Percentiles rank a stretch among this genome's conserved stretches.
These are phyloP conservation scores for Wickerhamiella lipophila DNA, from an alignment of 805 yeast species.

Conservation along the genomic window DNA sequence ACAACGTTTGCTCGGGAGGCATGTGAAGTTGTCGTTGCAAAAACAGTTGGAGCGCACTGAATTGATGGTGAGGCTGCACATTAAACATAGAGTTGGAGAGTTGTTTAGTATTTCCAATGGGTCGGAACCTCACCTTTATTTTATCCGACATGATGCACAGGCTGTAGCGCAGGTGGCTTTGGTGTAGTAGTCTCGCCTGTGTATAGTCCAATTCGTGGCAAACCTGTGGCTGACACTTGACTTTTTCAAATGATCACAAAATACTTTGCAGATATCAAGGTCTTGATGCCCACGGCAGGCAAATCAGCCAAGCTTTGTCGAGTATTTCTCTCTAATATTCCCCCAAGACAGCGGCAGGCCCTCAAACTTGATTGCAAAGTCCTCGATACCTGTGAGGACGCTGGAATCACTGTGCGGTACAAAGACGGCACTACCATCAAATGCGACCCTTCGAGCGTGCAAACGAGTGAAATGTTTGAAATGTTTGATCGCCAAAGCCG, in stretches of 20 bases:
- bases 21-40: conserved; percentile 31
- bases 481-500: conserved; percentile 74
- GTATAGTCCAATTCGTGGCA: too few relatives aligned
- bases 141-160: conserved; percentile 6
- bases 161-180: too few relatives aligned
- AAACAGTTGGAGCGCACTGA: conserved; percentile 36
- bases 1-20: conserved; percentile 24
- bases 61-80: conserved; percentile 35
- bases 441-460: conserved; percentile 48
- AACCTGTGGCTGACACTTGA: background rate
- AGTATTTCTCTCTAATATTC: conserved; percentile 63
- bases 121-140: conserved; percentile 35
- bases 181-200: too few relatives aligned
- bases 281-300: conserved; percentile 37
- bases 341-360: conserved; percentile 52
- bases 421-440: conserved; percentile 64
- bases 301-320: conserved; percentile 60
- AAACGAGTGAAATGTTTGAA: conserved; percentile 50
- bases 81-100: conserved; percentile 36
- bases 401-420: conserved; percentile 55
- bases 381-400: conserved; percentile 33
- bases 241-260: conserved; percentile 62
- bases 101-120: conserved; percentile 43
- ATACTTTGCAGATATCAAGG: conserved; percentile 64
- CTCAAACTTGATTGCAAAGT: conserved; percentile 57